phyloP scores from a whole-genome alignment of 208 protist genomes.

The Leptomonas pyrrhocoris region DNA sequence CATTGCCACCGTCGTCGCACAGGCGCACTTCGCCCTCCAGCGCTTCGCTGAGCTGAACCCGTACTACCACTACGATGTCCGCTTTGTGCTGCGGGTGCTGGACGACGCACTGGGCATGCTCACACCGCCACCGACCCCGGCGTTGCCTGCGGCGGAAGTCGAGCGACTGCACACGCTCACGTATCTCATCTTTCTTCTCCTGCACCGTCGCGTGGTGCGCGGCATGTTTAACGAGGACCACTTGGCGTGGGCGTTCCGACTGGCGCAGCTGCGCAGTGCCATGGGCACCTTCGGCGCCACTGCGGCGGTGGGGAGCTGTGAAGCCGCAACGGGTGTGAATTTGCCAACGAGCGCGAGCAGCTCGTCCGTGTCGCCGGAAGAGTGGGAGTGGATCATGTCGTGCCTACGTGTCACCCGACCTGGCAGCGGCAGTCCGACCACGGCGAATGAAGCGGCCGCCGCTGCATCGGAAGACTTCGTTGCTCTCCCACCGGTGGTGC shows the following conservation, averaged over 20 bases:
- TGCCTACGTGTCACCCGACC: constrained; percentile 21
- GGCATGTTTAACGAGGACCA: constrained; percentile 96
- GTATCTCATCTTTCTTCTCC: constrained; percentile 69
- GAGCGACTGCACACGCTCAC: constrained; percentile 43
- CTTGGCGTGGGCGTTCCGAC: constrained; percentile 92
- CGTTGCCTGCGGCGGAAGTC: constrained; percentile 2
- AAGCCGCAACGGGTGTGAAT: neutral
- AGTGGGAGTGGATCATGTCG: constrained; percentile 70
- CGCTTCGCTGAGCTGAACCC: constrained; percentile 93
- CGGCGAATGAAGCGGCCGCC: neutral
- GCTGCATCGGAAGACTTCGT: neutral
- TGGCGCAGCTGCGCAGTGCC: constrained; percentile 92
- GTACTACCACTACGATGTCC: constrained; percentile 97
- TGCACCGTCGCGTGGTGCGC: constrained; percentile 79
- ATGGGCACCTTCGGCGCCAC: constrained; percentile 30
- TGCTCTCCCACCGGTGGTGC: constrained; percentile 36
- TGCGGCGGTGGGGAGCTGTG: neutral
- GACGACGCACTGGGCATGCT: constrained; percentile 75
- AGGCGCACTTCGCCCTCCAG: constrained; percentile 97
- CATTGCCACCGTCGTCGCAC: constrained; percentile 87
- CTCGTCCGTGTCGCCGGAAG: constrained; percentile 47
- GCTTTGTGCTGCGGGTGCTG: constrained; percentile 95
- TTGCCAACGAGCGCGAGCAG: neutral
- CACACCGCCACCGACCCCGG: constrained; percentile 21
- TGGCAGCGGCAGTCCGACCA: neutral